These are phyloP conservation scores for Boletus pseudopeckii DNA, from an alignment of 768 basidiomycete species.

Conservation along the genomic window DNA sequence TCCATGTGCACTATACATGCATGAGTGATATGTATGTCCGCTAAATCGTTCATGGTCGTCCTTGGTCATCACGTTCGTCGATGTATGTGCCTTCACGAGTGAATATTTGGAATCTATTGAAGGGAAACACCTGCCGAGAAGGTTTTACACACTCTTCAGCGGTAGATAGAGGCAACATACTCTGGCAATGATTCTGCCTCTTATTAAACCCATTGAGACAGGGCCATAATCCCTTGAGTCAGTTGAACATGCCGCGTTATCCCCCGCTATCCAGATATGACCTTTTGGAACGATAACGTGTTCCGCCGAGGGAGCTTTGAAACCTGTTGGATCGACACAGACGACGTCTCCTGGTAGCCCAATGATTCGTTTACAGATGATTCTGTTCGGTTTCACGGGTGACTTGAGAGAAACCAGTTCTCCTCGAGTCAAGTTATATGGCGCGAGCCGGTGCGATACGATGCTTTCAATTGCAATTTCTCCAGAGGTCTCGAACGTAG, in stretches of 20 bases:
- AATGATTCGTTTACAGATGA: slow-evolving; percentile 86
- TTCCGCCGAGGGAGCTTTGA: slow-evolving; percentile 57
- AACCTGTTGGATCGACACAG: slow-evolving; percentile 83
- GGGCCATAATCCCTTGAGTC: slow-evolving; percentile 96
- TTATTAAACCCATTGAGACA: slow-evolving; percentile 76
- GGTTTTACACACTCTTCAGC: neutral
- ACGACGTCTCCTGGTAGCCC: slow-evolving; percentile 88
- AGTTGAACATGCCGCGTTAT: slow-evolving; percentile 77
- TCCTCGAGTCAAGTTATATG: slow-evolving; percentile 57
- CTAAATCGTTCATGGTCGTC: neutral
- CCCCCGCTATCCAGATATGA: slow-evolving; percentile 88
- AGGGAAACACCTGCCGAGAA: slow-evolving; percentile 28
- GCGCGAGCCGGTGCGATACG: slow-evolving; percentile 49
- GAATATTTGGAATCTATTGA: slow-evolving; percentile 28
- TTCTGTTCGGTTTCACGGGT: slow-evolving; percentile 59
- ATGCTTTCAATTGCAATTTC: slow-evolving; percentile 66
- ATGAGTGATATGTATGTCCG: neutral
- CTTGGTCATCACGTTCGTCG: slow-evolving; percentile 10
- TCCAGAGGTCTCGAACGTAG: slow-evolving; percentile 58
- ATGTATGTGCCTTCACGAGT: slow-evolving; percentile 19
- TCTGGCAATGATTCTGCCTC: slow-evolving; percentile 61
- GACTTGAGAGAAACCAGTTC: slow-evolving; percentile 74
- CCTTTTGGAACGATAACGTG: slow-evolving; percentile 80
- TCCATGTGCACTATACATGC: neutral
- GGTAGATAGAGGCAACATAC: slow-evolving; percentile 36